phyloP scores from a whole-genome alignment of 441 rosid species.

The Eutrema salsugineum region DNA sequence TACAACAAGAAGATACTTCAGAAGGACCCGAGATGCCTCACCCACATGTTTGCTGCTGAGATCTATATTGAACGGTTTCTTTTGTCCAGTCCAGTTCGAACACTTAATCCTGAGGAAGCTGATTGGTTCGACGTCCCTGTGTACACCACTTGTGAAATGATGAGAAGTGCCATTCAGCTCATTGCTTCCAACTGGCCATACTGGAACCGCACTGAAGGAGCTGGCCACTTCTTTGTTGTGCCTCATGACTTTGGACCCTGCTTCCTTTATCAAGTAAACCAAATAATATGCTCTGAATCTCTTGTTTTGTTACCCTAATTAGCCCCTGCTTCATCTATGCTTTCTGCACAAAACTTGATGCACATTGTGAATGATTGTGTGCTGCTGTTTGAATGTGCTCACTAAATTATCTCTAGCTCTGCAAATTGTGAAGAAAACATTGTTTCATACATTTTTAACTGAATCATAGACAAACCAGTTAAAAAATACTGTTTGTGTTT shows the following conservation, averaged over 20 bases:
- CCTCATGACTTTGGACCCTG: conserved; percentile 85
- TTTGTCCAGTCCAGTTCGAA: conserved; percentile 71
- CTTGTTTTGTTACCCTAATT: not conserved
- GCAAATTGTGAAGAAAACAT: not conserved
- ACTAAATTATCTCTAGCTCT: not conserved
- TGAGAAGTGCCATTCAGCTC: conserved; percentile 87
- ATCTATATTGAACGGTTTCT: conserved; percentile 74
- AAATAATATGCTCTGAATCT: not conserved
- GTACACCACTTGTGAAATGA: conserved; percentile 78
- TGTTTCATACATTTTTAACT: not conserved
- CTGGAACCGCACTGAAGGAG: conserved; percentile 79
- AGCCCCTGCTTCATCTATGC: not conserved
- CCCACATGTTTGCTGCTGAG: conserved; percentile 84
- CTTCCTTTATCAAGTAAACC: conserved; percentile 68
- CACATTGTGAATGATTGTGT: not conserved
- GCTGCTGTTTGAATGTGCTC: not conserved
- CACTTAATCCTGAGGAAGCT: conserved; percentile 78
- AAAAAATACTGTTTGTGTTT: not conserved
- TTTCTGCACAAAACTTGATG: not conserved
- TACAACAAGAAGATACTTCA: conserved; percentile 78
- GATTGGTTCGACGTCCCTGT: conserved; percentile 85
- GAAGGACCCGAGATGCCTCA: conserved; percentile 68
- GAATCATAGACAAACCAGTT: not conserved
- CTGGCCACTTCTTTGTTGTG: conserved; percentile 67
- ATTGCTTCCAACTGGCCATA: conserved; percentile 82